Percentiles rank a stretch among this genome's conserved stretches.
phyloP scores from a whole-genome alignment of 2,329 filamentous ascomycete species.

The Sporothrix sp. region DNA sequence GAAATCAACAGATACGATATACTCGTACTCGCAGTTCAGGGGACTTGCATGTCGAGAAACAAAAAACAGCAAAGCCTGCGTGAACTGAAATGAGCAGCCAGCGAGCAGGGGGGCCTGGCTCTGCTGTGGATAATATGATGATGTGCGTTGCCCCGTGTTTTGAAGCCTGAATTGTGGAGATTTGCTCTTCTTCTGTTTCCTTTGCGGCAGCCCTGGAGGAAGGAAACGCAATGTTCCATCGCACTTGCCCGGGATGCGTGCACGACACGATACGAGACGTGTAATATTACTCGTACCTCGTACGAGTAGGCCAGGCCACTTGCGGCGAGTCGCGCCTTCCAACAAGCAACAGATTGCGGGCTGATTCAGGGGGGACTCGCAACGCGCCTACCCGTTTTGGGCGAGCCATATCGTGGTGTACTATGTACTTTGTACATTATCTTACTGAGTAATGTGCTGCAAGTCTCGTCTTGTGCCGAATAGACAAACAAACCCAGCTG shows the following conservation, averaged over 20 bases:
- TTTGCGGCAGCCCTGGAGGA: neutral
- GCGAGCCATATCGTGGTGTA: no score
- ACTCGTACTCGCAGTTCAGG: neutral
- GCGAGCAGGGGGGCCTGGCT: constrained; percentile 6
- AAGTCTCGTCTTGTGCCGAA: no score
- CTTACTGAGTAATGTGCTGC: neutral
- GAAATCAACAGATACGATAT: neutral
- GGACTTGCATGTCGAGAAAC: neutral
- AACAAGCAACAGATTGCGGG: neutral
- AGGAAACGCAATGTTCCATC: no score
- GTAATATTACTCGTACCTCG: constrained; percentile 1
- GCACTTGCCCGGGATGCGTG: neutral
- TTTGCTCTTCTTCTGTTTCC: neutral
- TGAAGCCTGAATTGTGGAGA: constrained; percentile 4
- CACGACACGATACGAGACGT: no score
- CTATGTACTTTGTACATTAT: neutral
- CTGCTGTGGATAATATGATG: constrained; percentile 10
- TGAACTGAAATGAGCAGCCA: constrained; percentile 9
- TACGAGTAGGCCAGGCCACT: constrained; percentile 1
- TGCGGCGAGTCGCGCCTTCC: constrained; percentile 6
- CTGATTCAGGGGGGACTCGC: constrained; percentile 9
- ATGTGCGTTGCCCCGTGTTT: constrained; percentile 12
- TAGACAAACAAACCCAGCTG: no score
- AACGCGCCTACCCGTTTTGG: neutral
- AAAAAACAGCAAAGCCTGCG: neutral